A percentile compares a stretch with the other conserved stretches of the same genome.
Evolutionary conservation across 257 asterid species (phyloP).

Genomic region (Anisodus acutangulus): DNA sequence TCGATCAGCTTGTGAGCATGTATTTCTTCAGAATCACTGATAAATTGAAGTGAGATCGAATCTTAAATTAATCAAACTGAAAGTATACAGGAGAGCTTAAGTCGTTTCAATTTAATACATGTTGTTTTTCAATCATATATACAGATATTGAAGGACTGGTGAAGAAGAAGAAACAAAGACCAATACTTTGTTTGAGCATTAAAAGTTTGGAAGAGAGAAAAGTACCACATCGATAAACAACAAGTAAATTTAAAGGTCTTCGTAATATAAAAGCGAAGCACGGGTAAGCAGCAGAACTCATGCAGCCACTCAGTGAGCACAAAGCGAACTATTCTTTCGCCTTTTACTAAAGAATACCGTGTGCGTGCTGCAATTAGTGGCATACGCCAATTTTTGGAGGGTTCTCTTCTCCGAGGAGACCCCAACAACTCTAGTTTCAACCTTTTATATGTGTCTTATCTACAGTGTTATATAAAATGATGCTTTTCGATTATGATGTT

Average conservation of each 20-base stretch:
- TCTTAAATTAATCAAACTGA: too few species aligned
- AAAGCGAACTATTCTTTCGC: too few species aligned
- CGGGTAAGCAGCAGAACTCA: accelerated
- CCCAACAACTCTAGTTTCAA: not conserved
- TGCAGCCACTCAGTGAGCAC: too few species aligned
- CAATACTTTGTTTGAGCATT: not conserved
- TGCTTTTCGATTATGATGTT: too few species aligned
- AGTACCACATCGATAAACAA: not conserved
- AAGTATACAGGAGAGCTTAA: not conserved
- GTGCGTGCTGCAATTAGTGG: too few species aligned
- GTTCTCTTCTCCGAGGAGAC: not conserved
- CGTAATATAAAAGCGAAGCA: not conserved
- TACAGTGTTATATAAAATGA: too few species aligned
- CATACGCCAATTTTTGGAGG: not conserved
- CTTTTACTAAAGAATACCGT: too few species aligned
- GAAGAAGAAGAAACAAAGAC: not conserved
- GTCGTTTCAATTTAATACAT: not conserved
- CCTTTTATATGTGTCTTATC: too few species aligned
- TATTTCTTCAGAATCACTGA: too few species aligned
- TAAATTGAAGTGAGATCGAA: too few species aligned
- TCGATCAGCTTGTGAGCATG: too few species aligned
- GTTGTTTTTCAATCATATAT: not conserved
- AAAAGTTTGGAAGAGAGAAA: not conserved
- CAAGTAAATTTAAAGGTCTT: not conserved
- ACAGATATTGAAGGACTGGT: not conserved